Evolutionary conservation across 2,329 filamentous ascomycete species (phyloP).

Genomic region (Colletotrichum abscissum): DNA sequence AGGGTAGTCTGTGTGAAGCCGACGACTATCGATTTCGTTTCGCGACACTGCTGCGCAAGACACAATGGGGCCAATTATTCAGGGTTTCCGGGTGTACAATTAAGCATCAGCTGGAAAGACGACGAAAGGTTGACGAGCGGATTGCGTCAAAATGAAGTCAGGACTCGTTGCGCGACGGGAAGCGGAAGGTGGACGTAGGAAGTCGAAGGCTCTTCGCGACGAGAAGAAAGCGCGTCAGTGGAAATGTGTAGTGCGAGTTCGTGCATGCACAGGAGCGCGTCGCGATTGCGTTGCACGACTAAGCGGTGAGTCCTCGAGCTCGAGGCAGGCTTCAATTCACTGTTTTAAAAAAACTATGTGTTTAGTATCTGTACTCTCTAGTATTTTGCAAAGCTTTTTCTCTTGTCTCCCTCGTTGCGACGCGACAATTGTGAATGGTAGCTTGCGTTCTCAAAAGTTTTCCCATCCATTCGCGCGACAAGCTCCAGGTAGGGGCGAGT

Average conservation of each 20-base stretch:
- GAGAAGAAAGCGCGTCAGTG: neutral
- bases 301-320: constrained; percentile 16
- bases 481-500: constrained; percentile 13
- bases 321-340: constrained; percentile 21
- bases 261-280: constrained; percentile 30
- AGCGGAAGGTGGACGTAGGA: neutral
- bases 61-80: neutral
- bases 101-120: neutral
- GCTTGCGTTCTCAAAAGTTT: neutral
- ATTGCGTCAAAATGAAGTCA: neutral
- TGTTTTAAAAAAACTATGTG: constrained; percentile 12
- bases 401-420: neutral
- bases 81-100: neutral
- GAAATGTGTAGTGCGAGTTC: constrained; percentile 1
- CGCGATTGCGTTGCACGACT: constrained; percentile 16
- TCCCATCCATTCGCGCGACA: neutral
- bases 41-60: neutral
- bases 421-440: neutral
- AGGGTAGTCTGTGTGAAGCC: no score
- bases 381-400: neutral
- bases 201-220: neutral
- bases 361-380: constrained; percentile 17
- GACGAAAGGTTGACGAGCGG: neutral
- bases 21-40: neutral
- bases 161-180: neutral